phyloP scores from a whole-genome alignment of 805 yeast genomes.

The Soucietia sequanensis region DNA sequence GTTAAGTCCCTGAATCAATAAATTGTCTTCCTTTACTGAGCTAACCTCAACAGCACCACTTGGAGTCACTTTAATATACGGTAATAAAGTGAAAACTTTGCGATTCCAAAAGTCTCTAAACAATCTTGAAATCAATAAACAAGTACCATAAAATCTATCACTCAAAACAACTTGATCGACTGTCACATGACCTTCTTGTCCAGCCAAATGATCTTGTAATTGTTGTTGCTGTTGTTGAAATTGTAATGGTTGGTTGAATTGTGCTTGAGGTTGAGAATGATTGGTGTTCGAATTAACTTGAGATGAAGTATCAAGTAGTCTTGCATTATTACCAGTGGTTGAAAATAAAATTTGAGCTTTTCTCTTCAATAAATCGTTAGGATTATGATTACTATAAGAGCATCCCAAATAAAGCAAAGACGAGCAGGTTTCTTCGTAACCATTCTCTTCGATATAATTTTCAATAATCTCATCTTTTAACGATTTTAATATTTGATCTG shows the following conservation, averaged over 20 bases:
- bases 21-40: constrained; percentile 43
- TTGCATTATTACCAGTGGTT: constrained; percentile 53
- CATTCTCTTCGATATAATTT: constrained; percentile 74
- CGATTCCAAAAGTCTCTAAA: constrained; percentile 78
- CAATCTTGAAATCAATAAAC: constrained; percentile 73
- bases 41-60: constrained; percentile 38
- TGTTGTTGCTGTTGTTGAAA: constrained; percentile 14
- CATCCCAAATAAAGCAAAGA: constrained; percentile 84
- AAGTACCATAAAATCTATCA: constrained; percentile 87
- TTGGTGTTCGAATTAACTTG: constrained; percentile 8
- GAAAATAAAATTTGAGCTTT: constrained; percentile 52
- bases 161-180: constrained; percentile 82
- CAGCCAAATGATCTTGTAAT: constrained; percentile 9
- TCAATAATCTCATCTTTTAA: constrained; percentile 65
- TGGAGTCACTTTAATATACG: constrained; percentile 36
- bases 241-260: background rate
- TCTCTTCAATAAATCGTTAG: constrained; percentile 46
- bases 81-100: constrained; percentile 57
- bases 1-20: constrained; percentile 44
- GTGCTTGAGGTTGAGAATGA: constrained; percentile 3
- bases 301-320: constrained; percentile 25
- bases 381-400: constrained; percentile 53
- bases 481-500: constrained; percentile 72
- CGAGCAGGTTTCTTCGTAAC: constrained; percentile 86
- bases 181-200: constrained; percentile 32